These are phyloP conservation scores for Ceratobasidium sp. DNA, from an alignment of 1,284 basidiomycete species.

Conservation along the genomic window DNA sequence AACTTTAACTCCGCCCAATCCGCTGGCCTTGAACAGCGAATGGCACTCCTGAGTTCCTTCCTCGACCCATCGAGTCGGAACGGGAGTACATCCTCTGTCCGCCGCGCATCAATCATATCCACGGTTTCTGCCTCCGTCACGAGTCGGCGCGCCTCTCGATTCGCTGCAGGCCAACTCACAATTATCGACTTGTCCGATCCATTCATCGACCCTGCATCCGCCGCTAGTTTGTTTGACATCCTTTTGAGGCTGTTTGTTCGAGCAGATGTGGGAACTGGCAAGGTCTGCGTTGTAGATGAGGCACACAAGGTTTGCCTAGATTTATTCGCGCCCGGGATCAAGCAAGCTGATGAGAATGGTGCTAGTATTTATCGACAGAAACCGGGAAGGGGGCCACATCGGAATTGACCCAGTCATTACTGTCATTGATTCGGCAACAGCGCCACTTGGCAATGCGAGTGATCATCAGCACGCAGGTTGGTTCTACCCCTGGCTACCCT, in stretches of 20 bases:
- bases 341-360: neutral
- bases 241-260: slow-evolving; percentile 69
- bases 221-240: slow-evolving; percentile 74
- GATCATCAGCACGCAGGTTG: slow-evolving; percentile 68
- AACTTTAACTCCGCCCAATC: slow-evolving; percentile 46
- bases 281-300: slow-evolving; percentile 74
- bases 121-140: neutral
- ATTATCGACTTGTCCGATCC: slow-evolving; percentile 65
- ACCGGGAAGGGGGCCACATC: slow-evolving; percentile 54
- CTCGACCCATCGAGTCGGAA: slow-evolving; percentile 31
- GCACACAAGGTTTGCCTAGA: slow-evolving; percentile 66
- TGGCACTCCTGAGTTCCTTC: slow-evolving; percentile 47
- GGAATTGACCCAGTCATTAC: slow-evolving; percentile 64
- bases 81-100: slow-evolving; percentile 3
- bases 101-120: slow-evolving; percentile 40
- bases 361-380: slow-evolving; percentile 63
- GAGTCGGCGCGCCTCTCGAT: slow-evolving; percentile 41
- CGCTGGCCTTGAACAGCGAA: slow-evolving; percentile 46
- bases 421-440: slow-evolving; percentile 69
- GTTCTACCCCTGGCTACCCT: slow-evolving; percentile 6
- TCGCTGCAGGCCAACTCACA: slow-evolving; percentile 46
- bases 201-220: slow-evolving; percentile 68
- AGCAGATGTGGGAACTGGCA: slow-evolving; percentile 65
- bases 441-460: slow-evolving; percentile 73
- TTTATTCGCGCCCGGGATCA: neutral